Evolutionary conservation across 495 filamentous ascomycete species (phyloP), one percentile per base, ranked within the genome.

Genomic region (Pyrenula aspistea): DNA sequence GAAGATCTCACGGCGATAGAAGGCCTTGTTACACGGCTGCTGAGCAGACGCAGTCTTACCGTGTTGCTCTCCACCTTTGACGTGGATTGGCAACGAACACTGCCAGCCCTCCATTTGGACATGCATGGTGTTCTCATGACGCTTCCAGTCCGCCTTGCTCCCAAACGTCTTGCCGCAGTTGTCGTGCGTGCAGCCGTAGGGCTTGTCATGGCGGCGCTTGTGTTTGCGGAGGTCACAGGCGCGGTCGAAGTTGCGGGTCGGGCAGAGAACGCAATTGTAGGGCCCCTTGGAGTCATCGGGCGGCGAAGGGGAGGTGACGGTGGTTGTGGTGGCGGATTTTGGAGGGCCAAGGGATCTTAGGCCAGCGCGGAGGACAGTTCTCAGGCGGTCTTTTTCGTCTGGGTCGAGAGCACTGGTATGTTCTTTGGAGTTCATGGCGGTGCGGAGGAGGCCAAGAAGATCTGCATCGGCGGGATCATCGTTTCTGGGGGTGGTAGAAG

Each of bases 61-160:
- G 62, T 66, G 73, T 63, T 36, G 73, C 21, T 31, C 2, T 53
- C 71, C 65, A 22, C 2, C 4, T 31, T 48, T 51, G 2, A 52
- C 22, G 4, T n/a, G 22, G 10, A 48, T 47, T 25, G 64, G 68
- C 20, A 71, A 57, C 4, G 71, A 74, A 67, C 92, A 96, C n/a
- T 83, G 81, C 84, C 88, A 96, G 55, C 80, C 77, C 59, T 90
- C 84, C 1, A 81, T 62, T 60, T 86, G 81, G 59, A 82, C 85
- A 64, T 96, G 92, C 65, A 95, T 90, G 23, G 83, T 86, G 60
- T 84, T 89, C 61, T 97, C 92, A 65, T 97, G 92, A 8, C 93
- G 84, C 68, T 96, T 96, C 93, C 92, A 96, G 70, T 96, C 92
- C 50, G 89, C 89, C 65, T 96, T 96, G 72, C 87, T 91, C 36